These are phyloP conservation scores for Ganoderma lucidum DNA, from an alignment of 1,284 basidiomycete species.

Conservation along the genomic window DNA sequence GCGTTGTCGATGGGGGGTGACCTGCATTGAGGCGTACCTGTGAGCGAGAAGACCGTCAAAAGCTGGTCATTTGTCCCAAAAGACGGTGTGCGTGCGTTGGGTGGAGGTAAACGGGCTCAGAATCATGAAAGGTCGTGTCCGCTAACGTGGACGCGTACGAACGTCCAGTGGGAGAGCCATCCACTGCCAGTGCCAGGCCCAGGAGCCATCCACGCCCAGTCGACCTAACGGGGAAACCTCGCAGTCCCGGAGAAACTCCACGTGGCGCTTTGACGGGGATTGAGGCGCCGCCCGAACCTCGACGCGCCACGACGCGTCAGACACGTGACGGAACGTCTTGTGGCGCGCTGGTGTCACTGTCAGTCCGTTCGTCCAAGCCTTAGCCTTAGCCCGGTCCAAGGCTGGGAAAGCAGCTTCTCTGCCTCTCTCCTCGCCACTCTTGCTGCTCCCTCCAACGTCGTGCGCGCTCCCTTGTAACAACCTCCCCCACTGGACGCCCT, in stretches of 20 bases:
- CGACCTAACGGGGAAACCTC: constrained; percentile 14
- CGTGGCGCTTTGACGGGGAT: background rate
- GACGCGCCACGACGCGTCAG: constrained; percentile 19
- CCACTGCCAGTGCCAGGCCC: too few relatives aligned
- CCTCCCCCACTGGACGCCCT: background rate
- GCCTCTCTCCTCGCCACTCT: background rate
- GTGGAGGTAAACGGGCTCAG: background rate
- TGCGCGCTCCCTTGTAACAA: background rate
- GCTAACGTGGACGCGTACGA: background rate
- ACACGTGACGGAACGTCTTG: constrained; percentile 21
- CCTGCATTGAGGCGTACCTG: background rate
- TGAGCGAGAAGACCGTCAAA: background rate
- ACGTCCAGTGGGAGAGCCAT: too few relatives aligned
- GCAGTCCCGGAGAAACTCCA: background rate
- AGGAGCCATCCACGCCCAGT: too few relatives aligned
- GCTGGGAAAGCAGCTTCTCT: background rate
- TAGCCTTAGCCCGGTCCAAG: background rate
- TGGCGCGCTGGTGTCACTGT: constrained; percentile 11
- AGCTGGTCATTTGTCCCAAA: background rate
- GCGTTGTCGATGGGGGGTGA: background rate
- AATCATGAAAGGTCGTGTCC: background rate
- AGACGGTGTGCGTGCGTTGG: background rate
- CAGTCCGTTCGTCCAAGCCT: background rate
- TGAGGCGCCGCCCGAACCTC: background rate
- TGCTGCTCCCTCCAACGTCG: constrained; percentile 1